Evolutionary conservation across 768 basidiomycete genomes (phyloP), one percentile per base, ranked within the genome.

Genomic region (Macrocybe gigantea): DNA sequence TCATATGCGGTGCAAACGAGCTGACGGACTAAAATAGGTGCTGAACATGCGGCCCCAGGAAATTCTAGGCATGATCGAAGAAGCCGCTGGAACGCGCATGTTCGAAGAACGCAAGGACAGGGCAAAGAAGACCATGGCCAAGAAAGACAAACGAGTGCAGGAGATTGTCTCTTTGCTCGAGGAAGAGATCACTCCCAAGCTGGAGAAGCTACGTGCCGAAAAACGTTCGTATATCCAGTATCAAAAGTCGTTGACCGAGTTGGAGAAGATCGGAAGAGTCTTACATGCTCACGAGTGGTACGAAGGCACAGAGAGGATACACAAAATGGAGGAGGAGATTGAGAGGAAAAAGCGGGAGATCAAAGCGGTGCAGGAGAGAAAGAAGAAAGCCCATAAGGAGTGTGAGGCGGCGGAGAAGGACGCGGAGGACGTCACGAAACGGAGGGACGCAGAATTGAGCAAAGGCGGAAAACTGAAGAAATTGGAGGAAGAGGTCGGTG

Each of bases 71-170:
- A 95, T 99, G 89, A 90, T 98, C 2, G 96, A 98, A 65, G 96
- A 99, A 64, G 96, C 96, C 0, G 92, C 94, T 0, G 96, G 96
- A 5, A 99, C 96, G 30, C 85, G 93, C 29, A 98, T 98, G 96
- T 99, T 97, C 59, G 96, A 99, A 63, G 95, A 98, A 46, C 82
- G 90, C 12, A 99, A 98, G 62, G 93, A 96, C 62, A 96, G 96
- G 64, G 94, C 95, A 6, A 79, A 85, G 60, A 92, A 88, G 66
- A 96, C 91, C 0, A 99, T 99, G 87, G 77, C 77, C 22, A 97
- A 95, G 77, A 98, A 98, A 70, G 92, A 98, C 55, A 97, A 95
- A 67, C 85, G 88, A 51, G 87, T 98, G 10, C 83, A 89, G 49
- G 94, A 98, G 66, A 83, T 96, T 60, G 85, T 78, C 11, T 72